phyloP scores from a whole-genome alignment of 345 rosid genomes.

The Stellera chamaejasme region DNA sequence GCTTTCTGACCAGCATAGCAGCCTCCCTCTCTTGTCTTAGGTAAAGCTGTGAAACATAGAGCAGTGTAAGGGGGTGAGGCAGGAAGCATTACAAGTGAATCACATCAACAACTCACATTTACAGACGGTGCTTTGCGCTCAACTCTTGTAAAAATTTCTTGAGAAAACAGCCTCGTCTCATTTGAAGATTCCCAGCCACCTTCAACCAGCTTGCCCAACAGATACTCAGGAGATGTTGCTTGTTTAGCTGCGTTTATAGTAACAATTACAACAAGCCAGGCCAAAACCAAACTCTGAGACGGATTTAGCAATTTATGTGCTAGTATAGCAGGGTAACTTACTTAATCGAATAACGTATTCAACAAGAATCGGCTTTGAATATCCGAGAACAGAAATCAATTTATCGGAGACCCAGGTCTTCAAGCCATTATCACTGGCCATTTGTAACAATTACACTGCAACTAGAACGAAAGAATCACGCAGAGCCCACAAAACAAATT shows the following conservation, averaged over 20 bases:
- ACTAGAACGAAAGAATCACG: no score
- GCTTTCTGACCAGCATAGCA: conserved; percentile 69
- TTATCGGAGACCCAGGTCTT: conserved; percentile 85
- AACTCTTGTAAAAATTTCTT: conserved; percentile 49
- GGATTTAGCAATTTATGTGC: neutral
- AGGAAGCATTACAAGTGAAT: no score
- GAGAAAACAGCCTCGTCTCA: conserved; percentile 44
- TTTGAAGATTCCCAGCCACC: conserved; percentile 42
- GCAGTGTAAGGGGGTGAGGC: neutral
- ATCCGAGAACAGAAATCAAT: conserved; percentile 65
- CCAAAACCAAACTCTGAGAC: neutral
- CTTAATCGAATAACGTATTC: conserved; percentile 68
- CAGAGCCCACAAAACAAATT: no score
- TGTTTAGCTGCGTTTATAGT: conserved; percentile 51
- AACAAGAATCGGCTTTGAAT: conserved; percentile 61
- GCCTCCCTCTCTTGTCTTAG: conserved; percentile 85
- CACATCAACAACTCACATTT: conserved; percentile 41
- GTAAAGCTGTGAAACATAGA: conserved; percentile 38
- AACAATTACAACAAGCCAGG: neutral
- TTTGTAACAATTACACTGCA: conserved; percentile 8
- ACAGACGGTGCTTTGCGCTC: conserved; percentile 37
- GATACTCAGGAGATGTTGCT: conserved; percentile 51
- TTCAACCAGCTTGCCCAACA: conserved; percentile 42
- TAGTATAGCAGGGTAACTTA: conserved; percentile 14
- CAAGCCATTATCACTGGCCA: conserved; percentile 48